Evolutionary conservation across 805 yeast genomes (phyloP).

Genomic region (Candida palmyrensis): DNA sequence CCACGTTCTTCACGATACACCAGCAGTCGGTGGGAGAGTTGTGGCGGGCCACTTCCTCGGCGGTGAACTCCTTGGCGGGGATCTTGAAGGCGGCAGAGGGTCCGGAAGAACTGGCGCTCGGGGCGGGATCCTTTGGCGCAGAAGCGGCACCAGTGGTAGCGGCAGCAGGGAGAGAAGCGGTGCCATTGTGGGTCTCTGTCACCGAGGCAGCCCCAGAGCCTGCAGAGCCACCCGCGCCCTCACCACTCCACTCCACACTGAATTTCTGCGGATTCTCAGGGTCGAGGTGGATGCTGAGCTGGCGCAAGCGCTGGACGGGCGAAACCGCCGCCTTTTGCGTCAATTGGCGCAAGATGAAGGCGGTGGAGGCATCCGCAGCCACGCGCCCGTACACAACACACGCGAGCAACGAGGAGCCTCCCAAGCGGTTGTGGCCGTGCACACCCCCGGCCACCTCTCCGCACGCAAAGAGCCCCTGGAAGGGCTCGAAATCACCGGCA

Average conservation of each 20-base stretch:
- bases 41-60: slow-evolving; percentile 45
- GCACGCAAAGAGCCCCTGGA: slow-evolving; percentile 36
- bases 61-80: slow-evolving; percentile 44
- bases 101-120: slow-evolving; percentile 5
- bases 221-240: slow-evolving; percentile 1
- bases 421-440: slow-evolving; percentile 41
- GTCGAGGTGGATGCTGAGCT: slow-evolving; percentile 40
- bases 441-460: slow-evolving; percentile 45
- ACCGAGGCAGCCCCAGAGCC: background rate
- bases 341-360: slow-evolving; percentile 24
- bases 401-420: slow-evolving; percentile 40
- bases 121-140: background rate
- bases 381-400: slow-evolving; percentile 42
- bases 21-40: slow-evolving; percentile 45
- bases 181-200: no score
- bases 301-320: slow-evolving; percentile 34
- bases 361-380: slow-evolving; percentile 38
- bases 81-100: slow-evolving; percentile 24
- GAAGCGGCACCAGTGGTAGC: no score
- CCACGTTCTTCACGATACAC: slow-evolving; percentile 50
- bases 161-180: no score
- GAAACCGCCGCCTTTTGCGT: slow-evolving; percentile 14
- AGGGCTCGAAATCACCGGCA: slow-evolving; percentile 17
- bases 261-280: slow-evolving; percentile 30
- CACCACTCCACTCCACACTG: slow-evolving; percentile 28